Percentiles rank a stretch among this genome's conserved stretches.
These are phyloP conservation scores for Arthrobotrys musiformis DNA, from an alignment of 2,329 filamentous ascomycete genomes.

Conservation along the genomic window DNA sequence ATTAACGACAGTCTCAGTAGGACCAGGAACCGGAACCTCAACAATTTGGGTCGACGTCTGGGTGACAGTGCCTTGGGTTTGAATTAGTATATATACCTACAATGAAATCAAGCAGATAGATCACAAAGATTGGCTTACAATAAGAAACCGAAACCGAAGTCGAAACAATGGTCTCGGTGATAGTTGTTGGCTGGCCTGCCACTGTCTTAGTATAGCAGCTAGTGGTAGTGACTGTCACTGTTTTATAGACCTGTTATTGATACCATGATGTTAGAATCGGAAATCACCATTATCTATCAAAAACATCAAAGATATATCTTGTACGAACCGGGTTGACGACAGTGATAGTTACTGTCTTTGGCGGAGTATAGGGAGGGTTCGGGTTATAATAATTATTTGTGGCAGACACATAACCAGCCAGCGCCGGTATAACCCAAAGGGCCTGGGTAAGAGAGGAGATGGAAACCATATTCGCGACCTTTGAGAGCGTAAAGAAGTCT, in stretches of 20 bases:
- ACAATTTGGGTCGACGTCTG: no score
- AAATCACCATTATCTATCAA: not conserved
- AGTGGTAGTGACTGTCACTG: conserved; percentile 29
- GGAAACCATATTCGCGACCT: conserved; percentile 38
- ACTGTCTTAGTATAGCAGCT: conserved; percentile 45
- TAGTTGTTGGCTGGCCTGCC: conserved; percentile 11
- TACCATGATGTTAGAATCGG: not conserved
- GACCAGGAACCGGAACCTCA: no score
- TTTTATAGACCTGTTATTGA: conserved; percentile 7
- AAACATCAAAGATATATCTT: not conserved
- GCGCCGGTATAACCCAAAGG: conserved; percentile 30
- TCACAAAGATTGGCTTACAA: conserved; percentile 15
- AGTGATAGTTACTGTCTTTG: conserved; percentile 30
- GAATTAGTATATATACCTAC: conserved; percentile 12
- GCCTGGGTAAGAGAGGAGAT: conserved; percentile 19
- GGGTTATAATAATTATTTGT: no score
- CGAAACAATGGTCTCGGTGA: conserved; percentile 20
- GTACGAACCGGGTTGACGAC: conserved; percentile 25
- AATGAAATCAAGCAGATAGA: no score
- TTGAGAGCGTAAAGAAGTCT: conserved; percentile 11
- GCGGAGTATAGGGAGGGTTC: no score
- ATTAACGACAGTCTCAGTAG: conserved; percentile 9
- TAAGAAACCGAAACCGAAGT: conserved; percentile 41
- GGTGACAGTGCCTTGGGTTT: conserved; percentile 25
- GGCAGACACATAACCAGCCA: conserved; percentile 34